Evolutionary conservation across 495 filamentous ascomycete genomes (phyloP).

Genomic region (Cryomyces minteri): DNA sequence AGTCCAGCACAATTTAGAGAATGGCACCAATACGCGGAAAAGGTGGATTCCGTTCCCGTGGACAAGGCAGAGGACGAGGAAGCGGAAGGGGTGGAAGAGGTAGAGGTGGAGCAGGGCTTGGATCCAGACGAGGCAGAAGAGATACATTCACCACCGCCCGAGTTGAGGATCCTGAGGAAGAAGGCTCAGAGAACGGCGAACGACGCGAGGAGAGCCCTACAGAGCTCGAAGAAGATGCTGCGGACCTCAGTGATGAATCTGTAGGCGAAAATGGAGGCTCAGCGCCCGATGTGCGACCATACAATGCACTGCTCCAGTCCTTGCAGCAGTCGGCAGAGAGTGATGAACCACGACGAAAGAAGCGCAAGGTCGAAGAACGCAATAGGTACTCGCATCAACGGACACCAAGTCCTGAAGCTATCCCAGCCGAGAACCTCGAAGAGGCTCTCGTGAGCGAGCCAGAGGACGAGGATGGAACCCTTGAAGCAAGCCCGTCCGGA

Average conservation of each 20-base stretch:
- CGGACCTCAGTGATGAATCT: conserved; percentile 8
- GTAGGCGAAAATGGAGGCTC: conserved; percentile 12
- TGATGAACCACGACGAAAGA: conserved; percentile 40
- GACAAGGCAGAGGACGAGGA: conserved; percentile 1
- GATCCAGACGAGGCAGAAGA: neutral
- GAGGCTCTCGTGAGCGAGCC: conserved; percentile 14
- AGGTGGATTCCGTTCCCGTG: no score
- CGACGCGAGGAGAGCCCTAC: no score
- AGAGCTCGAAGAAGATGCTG: conserved; percentile 4
- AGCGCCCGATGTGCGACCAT: conserved; percentile 14
- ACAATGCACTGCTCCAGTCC: conserved; percentile 22
- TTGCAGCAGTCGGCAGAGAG: conserved; percentile 33
- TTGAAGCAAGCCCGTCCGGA: conserved; percentile 13
- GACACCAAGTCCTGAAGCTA: neutral
- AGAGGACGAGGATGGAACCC: conserved; percentile 17
- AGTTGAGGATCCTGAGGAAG: conserved; percentile 1
- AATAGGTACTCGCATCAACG: neutral
- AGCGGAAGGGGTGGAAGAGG: neutral
- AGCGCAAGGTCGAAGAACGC: conserved; percentile 33
- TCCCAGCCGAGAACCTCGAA: no score
- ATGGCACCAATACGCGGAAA: neutral
- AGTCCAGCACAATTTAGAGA: no score
- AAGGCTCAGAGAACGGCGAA: neutral
- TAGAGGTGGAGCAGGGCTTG: neutral
- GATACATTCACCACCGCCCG: neutral